phyloP scores from a whole-genome alignment of 2,329 filamentous ascomycete species.

The Sporothrix pallida region DNA sequence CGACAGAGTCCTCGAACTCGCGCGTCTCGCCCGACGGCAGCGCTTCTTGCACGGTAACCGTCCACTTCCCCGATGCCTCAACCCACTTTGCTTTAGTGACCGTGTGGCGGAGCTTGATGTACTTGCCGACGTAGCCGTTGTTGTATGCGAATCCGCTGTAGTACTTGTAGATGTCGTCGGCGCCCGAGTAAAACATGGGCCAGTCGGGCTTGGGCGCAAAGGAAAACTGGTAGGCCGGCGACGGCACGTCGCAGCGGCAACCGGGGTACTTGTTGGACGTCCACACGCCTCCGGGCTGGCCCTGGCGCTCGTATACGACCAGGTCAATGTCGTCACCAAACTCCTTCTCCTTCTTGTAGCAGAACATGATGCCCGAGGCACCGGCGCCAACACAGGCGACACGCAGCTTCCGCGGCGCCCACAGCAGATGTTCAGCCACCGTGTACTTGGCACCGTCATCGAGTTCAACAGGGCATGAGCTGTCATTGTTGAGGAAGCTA shows the following conservation, averaged over 20 bases:
- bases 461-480: background rate
- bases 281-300: background rate
- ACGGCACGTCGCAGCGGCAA: background rate
- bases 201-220: slow-evolving; percentile 5
- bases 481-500: background rate
- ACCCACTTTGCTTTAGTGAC: background rate
- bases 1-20: background rate
- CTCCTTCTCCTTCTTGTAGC: slow-evolving; percentile 2
- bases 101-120: background rate
- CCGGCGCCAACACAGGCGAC: background rate
- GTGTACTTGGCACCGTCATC: background rate
- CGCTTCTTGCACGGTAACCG: background rate
- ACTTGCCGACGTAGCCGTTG: background rate
- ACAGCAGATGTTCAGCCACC: background rate
- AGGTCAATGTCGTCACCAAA: background rate
- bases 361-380: background rate
- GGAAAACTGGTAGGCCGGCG: background rate
- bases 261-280: slow-evolving; percentile 8
- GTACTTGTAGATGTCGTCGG: background rate
- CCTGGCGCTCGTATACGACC: background rate
- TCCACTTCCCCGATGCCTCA: background rate
- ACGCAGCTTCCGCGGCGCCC: background rate
- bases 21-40: background rate
- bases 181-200: slow-evolving; percentile 9
- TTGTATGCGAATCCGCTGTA: slow-evolving; percentile 1